A percentile compares a stretch with the other conserved stretches of the same genome.
Conservation (phyloP, 2,329 filamentous ascomycete species). For the Aspergillus eucalypticola region DNA sequence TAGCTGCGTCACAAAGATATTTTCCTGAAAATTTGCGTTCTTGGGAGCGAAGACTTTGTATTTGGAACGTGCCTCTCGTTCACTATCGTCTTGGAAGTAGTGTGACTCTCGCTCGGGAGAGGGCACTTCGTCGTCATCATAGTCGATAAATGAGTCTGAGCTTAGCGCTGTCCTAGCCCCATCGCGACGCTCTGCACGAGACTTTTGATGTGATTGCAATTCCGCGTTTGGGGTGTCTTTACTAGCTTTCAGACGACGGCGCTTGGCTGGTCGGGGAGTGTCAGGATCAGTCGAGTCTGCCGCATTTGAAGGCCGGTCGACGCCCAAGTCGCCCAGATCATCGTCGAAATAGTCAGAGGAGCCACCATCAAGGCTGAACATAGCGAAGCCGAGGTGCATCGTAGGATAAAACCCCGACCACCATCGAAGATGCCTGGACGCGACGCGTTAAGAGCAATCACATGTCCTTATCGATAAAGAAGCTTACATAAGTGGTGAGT, state of each 20-base stretch:
- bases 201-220: background rate
- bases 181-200: slow-evolving; percentile 9
- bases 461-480: background rate
- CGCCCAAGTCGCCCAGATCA: slow-evolving; percentile 31
- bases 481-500: background rate
- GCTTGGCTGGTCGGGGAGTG: slow-evolving; percentile 34
- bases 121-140: slow-evolving; percentile 21
- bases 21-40: slow-evolving; percentile 39
- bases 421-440: slow-evolving; percentile 10
- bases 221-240: background rate
- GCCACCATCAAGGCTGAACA: slow-evolving; percentile 32
- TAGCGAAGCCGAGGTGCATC: slow-evolving; percentile 17
- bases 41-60: slow-evolving; percentile 46
- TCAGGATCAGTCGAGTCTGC: slow-evolving; percentile 11
- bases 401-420: background rate
- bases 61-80: slow-evolving; percentile 31
- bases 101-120: slow-evolving; percentile 19
- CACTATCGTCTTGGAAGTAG: slow-evolving; percentile 21
- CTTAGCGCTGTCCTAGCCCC: slow-evolving; percentile 17
- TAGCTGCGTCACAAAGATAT: slow-evolving; percentile 51
- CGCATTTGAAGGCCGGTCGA: slow-evolving; percentile 23
- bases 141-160: slow-evolving; percentile 22
- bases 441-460: slow-evolving; percentile 14
- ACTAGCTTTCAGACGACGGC: slow-evolving; percentile 33
- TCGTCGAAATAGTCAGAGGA: slow-evolving; percentile 35